Conservation (phyloP, 345 rosid genomes). For the Camelina neglecta region DNA sequence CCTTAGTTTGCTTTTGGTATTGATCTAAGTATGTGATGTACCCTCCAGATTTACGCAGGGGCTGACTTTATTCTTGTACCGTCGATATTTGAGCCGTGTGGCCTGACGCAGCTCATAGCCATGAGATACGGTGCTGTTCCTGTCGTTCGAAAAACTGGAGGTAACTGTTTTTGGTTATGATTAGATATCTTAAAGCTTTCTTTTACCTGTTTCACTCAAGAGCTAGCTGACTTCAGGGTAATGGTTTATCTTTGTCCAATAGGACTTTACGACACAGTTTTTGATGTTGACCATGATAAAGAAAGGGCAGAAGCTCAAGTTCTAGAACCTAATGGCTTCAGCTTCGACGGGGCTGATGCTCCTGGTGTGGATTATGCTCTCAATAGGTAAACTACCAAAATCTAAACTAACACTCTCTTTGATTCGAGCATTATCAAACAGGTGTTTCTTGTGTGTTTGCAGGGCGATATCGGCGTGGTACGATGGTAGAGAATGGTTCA, state of each 20-base stretch:
- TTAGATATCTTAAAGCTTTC: conserved; percentile 10
- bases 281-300: conserved; percentile 90
- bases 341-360: conserved; percentile 84
- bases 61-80: conserved; percentile 94
- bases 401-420: conserved; percentile 2
- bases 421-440: neutral
- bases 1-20: neutral
- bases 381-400: conserved; percentile 56
- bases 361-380: conserved; percentile 86
- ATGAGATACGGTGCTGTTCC: conserved; percentile 97
- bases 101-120: conserved; percentile 87
- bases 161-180: conserved; percentile 37
- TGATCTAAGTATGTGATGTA: neutral
- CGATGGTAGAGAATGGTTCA: conserved; percentile 75
- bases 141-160: conserved; percentile 93
- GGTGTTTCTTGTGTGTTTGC: conserved; percentile 15
- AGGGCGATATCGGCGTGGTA: conserved; percentile 91
- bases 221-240: neutral
- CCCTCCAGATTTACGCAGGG: conserved; percentile 81
- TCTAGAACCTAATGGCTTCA: conserved; percentile 91
- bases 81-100: conserved; percentile 95
- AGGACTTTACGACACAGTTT: conserved; percentile 93
- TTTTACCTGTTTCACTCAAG: conserved; percentile 21
- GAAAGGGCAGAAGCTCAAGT: conserved; percentile 81
- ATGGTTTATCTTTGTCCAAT: conserved; percentile 20